Evolutionary conservation across 139 green algal genomes (phyloP).

Genomic region (Chlorella sorokiniana): DNA sequence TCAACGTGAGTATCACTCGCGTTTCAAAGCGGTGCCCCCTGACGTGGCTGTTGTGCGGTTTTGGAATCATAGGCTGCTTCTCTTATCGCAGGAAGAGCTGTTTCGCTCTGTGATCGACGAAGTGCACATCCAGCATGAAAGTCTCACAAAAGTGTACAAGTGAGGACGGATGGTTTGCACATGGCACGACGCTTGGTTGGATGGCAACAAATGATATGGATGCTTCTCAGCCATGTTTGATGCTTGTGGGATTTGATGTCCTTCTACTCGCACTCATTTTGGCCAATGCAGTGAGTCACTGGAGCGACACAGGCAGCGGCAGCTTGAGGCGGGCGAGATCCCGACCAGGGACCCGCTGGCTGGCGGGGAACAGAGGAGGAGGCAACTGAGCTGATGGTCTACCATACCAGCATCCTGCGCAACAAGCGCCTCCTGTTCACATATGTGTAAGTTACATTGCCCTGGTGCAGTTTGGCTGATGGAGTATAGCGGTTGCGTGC

Average conservation of each 20-base stretch:
- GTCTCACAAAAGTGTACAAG: slow-evolving; percentile 51
- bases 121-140: slow-evolving; percentile 44
- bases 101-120: slow-evolving; percentile 54
- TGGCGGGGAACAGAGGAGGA: slow-evolving; percentile 49
- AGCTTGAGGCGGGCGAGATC: slow-evolving; percentile 18
- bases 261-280: too few species aligned
- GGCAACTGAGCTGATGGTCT: slow-evolving; percentile 58
- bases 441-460: slow-evolving; percentile 46
- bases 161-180: slow-evolving; percentile 26
- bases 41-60: neutral
- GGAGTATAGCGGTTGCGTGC: neutral
- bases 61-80: neutral
- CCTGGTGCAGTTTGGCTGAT: neutral
- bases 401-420: slow-evolving; percentile 60
- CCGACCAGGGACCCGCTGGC: slow-evolving; percentile 11
- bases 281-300: slow-evolving; percentile 21
- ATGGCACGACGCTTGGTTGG: neutral
- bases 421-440: slow-evolving; percentile 64
- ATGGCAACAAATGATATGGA: neutral
- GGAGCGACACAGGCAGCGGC: slow-evolving; percentile 11
- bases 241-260: neutral
- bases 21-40: neutral
- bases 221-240: neutral
- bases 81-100: slow-evolving; percentile 46
- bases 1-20: slow-evolving; percentile 46